phyloP scores from a whole-genome alignment of 2,329 filamentous ascomycete genomes.

The Drechslerella coelobrocha region DNA sequence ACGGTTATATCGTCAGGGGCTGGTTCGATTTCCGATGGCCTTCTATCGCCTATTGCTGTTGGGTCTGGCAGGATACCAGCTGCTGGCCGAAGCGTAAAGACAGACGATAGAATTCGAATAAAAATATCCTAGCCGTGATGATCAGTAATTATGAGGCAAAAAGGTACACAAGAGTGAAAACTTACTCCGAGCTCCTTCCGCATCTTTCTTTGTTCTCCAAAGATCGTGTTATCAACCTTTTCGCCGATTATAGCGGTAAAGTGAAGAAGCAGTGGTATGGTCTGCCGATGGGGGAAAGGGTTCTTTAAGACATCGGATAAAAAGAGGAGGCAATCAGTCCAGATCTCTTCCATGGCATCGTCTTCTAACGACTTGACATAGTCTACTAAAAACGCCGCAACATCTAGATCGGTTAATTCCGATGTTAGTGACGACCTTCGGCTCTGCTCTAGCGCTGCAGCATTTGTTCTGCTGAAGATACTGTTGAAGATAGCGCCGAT shows the following conservation, averaged over 20 bases:
- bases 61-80: constrained; percentile 63
- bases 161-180: background rate
- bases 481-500: constrained; percentile 95
- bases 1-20: constrained; percentile 77
- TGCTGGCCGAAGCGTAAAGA: constrained; percentile 86
- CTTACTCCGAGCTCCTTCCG: constrained; percentile 54
- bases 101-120: constrained; percentile 83
- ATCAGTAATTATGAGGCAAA: constrained; percentile 12
- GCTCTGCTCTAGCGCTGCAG: constrained; percentile 75
- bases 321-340: constrained; percentile 91
- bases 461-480: constrained; percentile 92
- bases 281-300: constrained; percentile 92
- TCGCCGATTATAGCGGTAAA: constrained; percentile 89
- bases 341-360: constrained; percentile 97
- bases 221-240: constrained; percentile 84
- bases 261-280: constrained; percentile 81
- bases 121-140: constrained; percentile 80
- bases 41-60: constrained; percentile 57
- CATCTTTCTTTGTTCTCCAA: constrained; percentile 55
- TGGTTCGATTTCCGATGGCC: constrained; percentile 60
- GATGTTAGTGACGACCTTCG: constrained; percentile 89
- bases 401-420: constrained; percentile 78
- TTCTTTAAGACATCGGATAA: constrained; percentile 88
- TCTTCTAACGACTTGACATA: constrained; percentile 91
- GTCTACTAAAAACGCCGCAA: constrained; percentile 87